phyloP scores from a whole-genome alignment of 225 moss, liverwort and hornwort species.

The Neckera pumila region DNA sequence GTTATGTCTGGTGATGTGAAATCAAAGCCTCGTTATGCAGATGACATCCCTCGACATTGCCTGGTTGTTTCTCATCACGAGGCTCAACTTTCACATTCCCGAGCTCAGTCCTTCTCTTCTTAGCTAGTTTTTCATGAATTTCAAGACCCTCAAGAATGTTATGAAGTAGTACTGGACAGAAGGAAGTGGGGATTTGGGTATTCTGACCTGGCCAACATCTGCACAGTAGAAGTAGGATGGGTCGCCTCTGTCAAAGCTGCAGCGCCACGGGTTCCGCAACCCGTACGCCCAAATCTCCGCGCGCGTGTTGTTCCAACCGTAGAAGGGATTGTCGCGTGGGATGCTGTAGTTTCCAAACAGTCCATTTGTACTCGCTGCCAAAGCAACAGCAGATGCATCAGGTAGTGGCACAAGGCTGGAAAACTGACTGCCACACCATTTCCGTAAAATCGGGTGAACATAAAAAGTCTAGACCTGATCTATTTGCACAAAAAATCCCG shows the following conservation, averaged over 20 bases:
- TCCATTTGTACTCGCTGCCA: conserved; percentile 7
- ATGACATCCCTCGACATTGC: neutral
- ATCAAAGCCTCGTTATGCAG: neutral
- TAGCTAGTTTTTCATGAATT: neutral
- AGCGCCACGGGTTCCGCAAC: conserved; percentile 97
- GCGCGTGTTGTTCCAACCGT: conserved; percentile 38
- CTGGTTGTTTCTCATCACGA: no score
- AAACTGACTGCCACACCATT: neutral
- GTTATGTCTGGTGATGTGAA: no score
- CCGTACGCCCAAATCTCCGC: conserved; percentile 81
- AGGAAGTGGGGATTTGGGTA: neutral
- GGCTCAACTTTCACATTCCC: neutral
- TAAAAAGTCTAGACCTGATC: neutral
- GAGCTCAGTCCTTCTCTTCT: neutral
- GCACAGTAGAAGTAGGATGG: conserved; percentile 80
- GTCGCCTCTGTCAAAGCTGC: conserved; percentile 50
- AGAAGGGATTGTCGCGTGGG: conserved; percentile 64
- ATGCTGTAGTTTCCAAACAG: conserved; percentile 68
- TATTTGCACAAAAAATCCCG: neutral
- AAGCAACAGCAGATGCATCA: neutral
- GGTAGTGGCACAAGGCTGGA: neutral
- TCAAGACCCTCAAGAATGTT: neutral
- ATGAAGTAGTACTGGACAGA: neutral
- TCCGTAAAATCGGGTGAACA: neutral
- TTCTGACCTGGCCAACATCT: conserved; percentile 81